Base-by-base conservation (phyloP, 345 rosid genomes). In the Corchorus olitorius region DNA sequence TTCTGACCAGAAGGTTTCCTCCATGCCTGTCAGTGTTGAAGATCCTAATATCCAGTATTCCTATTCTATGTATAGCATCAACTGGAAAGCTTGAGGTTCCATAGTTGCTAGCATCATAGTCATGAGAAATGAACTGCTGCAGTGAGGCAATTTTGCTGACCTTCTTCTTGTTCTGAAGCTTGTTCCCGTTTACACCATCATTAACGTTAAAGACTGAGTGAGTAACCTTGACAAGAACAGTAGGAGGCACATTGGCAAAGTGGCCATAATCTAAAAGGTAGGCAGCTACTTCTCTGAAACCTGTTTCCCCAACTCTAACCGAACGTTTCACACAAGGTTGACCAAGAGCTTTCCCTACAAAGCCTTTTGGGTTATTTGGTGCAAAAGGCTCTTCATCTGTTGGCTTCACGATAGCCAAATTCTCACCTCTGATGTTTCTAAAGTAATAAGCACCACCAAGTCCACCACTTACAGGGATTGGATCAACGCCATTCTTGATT, bases 361-460 rank as follows among this genome's bases (percentile, higher is more conserved):
- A 96, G 58, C 99, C 98, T 81, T 96, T 96, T 0, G 98, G 99
- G 72, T 96, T 96, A 83, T 96, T 96, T 8, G 98, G 99, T 15
- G 99, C 99, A 84, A 93, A 96, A 10, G 99, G 97, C 74, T 96
- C 99, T 84, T 96, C 99, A 75, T 96, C 99, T 0, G 99, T 93
- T 5, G 98, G 99, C 83, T 96, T 96, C 61, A 96, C 97, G 75
- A 96, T 96, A 0, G 97, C 99, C 63, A 92, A 87, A 65, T 88
- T 89, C 74, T 92, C 88, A 64, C 93, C 95, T 39, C 77, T 83
- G 74, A 83, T 83, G 76, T 96, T 91, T 84, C 94, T 77, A 71
- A 96, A 93, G 72, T 93, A 96, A 80, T 96, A 96, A 0, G 99
- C 98, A 4, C 98, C 99, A 73, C 99, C 98, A 39, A 96, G 97